phyloP scores from a whole-genome alignment of 2,329 filamentous ascomycete species.

The Diatrype stigma region DNA sequence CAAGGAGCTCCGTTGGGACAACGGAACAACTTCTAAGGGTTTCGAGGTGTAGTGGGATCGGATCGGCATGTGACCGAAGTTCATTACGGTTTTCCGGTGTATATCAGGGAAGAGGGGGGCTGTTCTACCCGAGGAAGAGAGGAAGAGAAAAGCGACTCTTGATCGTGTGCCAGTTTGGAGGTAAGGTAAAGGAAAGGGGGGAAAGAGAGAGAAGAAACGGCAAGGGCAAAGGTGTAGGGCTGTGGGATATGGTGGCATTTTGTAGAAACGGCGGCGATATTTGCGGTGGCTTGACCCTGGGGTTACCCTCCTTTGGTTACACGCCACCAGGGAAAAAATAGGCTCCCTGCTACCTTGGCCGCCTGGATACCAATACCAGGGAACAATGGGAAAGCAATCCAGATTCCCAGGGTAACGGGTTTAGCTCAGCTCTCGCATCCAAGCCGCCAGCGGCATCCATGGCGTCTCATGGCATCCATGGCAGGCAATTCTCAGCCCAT shows the following conservation, averaged over 20 bases:
- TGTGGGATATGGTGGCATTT: neutral
- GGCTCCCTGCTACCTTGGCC: too few relatives aligned
- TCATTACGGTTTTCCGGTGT: neutral
- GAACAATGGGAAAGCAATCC: too few relatives aligned
- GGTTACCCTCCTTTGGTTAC: neutral
- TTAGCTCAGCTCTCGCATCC: too few relatives aligned
- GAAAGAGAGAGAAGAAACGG: neutral
- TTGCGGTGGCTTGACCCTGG: neutral
- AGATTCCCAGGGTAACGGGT: too few relatives aligned
- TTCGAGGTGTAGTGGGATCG: neutral
- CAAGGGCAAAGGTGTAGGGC: neutral
- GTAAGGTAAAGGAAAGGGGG: neutral
- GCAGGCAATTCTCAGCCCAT: too few relatives aligned
- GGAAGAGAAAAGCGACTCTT: neutral
- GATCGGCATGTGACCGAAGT: neutral
- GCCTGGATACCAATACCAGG: too few relatives aligned
- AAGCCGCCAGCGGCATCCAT: too few relatives aligned
- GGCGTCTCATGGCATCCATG: too few relatives aligned
- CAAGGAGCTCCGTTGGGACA: constrained; percentile 23
- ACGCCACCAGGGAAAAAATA: neutral
- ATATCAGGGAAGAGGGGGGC: neutral
- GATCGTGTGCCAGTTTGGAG: neutral
- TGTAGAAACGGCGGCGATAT: neutral
- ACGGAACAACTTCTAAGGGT: constrained; percentile 15
- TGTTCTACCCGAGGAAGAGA: neutral